phyloP scores from a whole-genome alignment of 2,329 filamentous ascomycete species.

The Ascochyta clinopodiicola region DNA sequence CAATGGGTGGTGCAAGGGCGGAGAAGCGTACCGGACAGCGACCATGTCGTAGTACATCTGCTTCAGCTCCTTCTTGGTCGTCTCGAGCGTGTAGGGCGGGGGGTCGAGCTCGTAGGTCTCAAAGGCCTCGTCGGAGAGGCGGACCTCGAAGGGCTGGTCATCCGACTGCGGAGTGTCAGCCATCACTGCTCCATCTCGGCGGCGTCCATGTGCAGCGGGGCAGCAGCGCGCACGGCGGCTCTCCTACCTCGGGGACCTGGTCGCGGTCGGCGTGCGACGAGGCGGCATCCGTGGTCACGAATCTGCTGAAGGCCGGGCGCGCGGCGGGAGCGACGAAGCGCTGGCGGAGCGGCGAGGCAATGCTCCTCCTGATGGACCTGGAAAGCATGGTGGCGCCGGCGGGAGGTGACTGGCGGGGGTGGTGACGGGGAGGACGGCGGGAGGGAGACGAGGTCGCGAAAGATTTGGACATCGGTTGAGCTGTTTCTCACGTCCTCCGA shows the following conservation, averaged over 20 bases:
- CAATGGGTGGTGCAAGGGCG: neutral
- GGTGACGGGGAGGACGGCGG: constrained; percentile 24
- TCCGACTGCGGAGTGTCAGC: constrained; percentile 70
- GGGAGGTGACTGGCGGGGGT: constrained; percentile 24
- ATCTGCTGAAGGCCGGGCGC: constrained; percentile 58
- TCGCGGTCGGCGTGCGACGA: constrained; percentile 86
- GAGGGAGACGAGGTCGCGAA: constrained; percentile 10
- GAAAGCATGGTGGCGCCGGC: constrained; percentile 47
- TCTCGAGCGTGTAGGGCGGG: constrained; percentile 87
- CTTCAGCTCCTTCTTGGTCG: constrained; percentile 98
- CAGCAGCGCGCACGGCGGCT: neutral
- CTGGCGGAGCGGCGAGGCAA: constrained; percentile 50
- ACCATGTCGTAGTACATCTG: constrained; percentile 99
- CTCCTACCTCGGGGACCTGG: constrained; percentile 69
- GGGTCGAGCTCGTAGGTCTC: constrained; percentile 99
- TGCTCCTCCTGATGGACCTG: constrained; percentile 49
- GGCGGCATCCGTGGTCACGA: constrained; percentile 94
- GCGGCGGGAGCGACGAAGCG: constrained; percentile 44
- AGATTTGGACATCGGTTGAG: constrained; percentile 16
- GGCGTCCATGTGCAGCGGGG: neutral
- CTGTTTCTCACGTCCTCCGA: constrained; percentile 5
- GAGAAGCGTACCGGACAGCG: constrained; percentile 75
- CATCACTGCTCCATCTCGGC: constrained; percentile 7
- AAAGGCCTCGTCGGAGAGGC: constrained; percentile 97
- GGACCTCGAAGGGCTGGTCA: constrained; percentile 89